Percentiles rank a stretch among this genome's conserved stretches.
Evolutionary conservation across 768 basidiomycete genomes (phyloP).

Genomic region (Leccinum truebloodii): DNA sequence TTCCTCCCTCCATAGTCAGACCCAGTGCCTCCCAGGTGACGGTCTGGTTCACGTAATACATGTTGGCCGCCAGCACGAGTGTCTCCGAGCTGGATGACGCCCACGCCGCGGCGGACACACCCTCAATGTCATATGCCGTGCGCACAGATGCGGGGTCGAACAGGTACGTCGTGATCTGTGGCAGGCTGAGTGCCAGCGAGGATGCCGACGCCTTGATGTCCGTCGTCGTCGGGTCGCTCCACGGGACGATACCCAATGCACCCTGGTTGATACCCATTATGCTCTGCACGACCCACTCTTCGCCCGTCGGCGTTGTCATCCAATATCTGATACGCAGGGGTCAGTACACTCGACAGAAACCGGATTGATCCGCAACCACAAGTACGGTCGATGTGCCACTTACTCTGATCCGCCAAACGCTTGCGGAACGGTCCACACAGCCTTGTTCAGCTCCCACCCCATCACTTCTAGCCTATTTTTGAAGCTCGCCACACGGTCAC

Average conservation of each 20-base stretch:
- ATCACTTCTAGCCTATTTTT: slow-evolving; percentile 55
- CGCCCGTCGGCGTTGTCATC: slow-evolving; percentile 63
- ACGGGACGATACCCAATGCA: slow-evolving; percentile 50
- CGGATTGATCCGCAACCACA: background rate
- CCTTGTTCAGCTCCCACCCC: slow-evolving; percentile 68
- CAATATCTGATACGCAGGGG: slow-evolving; percentile 46
- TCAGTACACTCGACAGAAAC: background rate
- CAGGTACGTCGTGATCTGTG: slow-evolving; percentile 48
- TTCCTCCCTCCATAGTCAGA: slow-evolving; percentile 10
- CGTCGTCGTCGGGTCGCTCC: slow-evolving; percentile 53
- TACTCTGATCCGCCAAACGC: slow-evolving; percentile 53
- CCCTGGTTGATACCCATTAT: slow-evolving; percentile 73
- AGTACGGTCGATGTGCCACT: slow-evolving; percentile 26
- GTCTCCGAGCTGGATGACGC: slow-evolving; percentile 36
- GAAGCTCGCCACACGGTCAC: slow-evolving; percentile 67
- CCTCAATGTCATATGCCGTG: slow-evolving; percentile 39
- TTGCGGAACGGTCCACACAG: slow-evolving; percentile 81
- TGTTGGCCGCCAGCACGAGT: slow-evolving; percentile 54
- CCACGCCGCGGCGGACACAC: slow-evolving; percentile 55
- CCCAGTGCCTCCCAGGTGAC: slow-evolving; percentile 36
- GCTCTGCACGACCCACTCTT: slow-evolving; percentile 67
- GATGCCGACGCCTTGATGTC: slow-evolving; percentile 58
- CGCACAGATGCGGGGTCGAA: slow-evolving; percentile 42
- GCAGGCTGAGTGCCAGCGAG: slow-evolving; percentile 44
- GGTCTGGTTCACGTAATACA: slow-evolving; percentile 40